Base-by-base conservation (phyloP, 2,329 filamentous ascomycete species). In the Pseudophaeomoniella oleicola region DNA sequence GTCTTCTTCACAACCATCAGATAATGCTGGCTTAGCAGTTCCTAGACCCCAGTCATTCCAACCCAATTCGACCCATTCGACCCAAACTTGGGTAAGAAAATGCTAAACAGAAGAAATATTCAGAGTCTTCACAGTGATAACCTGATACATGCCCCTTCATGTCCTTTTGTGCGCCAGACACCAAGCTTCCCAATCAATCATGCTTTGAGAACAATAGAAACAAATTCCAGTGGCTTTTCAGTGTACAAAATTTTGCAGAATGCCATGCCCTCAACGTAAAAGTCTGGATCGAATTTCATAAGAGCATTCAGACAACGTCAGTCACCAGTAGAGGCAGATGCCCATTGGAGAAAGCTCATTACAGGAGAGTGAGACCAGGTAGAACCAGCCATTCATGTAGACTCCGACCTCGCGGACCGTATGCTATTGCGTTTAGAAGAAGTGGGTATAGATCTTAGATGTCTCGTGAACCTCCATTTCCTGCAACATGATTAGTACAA, bases 391-490 rank as follows among this genome's bases (percentile, higher is more conserved):
- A 34, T 16, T 12, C 13, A 12, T 6, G n/a, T n/a, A 27, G 22
- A 27, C n/a, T 27, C n/a, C n/a, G n/a, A 27, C n/a, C n/a, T 27
- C 22, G 9, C 9, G 6, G 22, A 27, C 22, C 22, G 22, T n/a
- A 51, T 52, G 50, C 46, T 27, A 14, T 44, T 40, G 39, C 33
- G 37, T 42, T 88, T 75, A 98, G 71, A 98, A 96, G 73, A 98
- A 98, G 72, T 98, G 90, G 50, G 90, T 98, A 69, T 98, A 94
- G 54, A 94, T 87, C 67, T 96, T 98, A 47, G 90, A 96, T 57
- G 81, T 84, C 63, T 96, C 90, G 59, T 98, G 90, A 52, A 98
- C 90, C 68, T 96, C 90, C 90, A 98, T 98, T 67, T 98, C 90
- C 90, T 96, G n/a, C n/a, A n/a, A 43, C 29, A 37, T 11, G 12